Evolutionary conservation across 2,329 filamentous ascomycete species (phyloP).

Genomic region (Aspergillus sp.): DNA sequence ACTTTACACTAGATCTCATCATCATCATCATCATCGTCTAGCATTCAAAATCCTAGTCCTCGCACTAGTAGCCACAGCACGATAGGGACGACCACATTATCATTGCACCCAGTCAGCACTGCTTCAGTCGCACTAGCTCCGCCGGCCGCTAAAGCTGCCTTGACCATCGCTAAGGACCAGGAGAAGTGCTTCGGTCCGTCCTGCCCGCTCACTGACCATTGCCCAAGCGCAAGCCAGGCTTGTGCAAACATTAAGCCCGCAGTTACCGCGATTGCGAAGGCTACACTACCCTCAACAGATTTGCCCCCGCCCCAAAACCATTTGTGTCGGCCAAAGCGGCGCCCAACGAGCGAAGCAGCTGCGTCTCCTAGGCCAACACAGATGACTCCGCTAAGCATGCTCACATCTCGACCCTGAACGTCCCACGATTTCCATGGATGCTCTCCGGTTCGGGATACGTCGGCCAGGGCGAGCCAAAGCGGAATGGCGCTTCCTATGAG

Average conservation of each 20-base stretch:
- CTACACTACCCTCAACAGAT: constrained; percentile 80
- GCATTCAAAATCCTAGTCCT: constrained; percentile 54
- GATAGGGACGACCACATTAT: constrained; percentile 95
- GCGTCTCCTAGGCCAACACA: constrained; percentile 96
- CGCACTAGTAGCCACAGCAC: constrained; percentile 90
- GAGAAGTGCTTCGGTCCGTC: constrained; percentile 18
- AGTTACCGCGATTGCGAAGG: constrained; percentile 80
- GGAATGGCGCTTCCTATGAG: constrained; percentile 94
- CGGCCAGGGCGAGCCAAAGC: constrained; percentile 82
- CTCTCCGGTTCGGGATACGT: constrained; percentile 58
- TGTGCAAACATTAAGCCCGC: constrained; percentile 69
- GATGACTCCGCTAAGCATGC: constrained; percentile 88
- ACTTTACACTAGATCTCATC: background rate
- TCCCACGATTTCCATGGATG: constrained; percentile 72
- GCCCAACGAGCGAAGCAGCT: constrained; percentile 83
- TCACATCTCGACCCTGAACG: constrained; percentile 69
- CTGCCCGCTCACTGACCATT: constrained; percentile 55
- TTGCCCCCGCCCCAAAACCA: constrained; percentile 98
- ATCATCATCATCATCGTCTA: background rate
- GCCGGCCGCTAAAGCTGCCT: constrained; percentile 70
- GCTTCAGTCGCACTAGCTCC: constrained; percentile 91
- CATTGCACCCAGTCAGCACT: constrained; percentile 92
- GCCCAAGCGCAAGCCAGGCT: constrained; percentile 72
- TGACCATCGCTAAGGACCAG: constrained; percentile 46
- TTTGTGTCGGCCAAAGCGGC: constrained; percentile 81